A percentile compares a stretch with the other conserved stretches of the same genome.
These are phyloP conservation scores for Podospora anserina DNA, from an alignment of 495 filamentous ascomycete species.

Conservation along the genomic window DNA sequence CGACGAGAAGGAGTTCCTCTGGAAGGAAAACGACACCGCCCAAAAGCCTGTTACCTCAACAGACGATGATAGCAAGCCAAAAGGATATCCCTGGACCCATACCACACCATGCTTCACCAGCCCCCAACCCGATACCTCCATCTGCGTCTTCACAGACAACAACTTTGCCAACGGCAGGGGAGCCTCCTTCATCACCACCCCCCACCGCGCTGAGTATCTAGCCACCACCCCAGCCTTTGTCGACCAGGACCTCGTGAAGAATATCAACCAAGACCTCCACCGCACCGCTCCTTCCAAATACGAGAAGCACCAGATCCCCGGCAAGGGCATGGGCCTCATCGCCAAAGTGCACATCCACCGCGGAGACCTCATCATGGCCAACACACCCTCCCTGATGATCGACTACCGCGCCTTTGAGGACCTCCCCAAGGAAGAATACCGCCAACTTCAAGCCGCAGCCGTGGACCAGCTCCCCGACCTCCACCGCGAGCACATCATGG, in stretches of 20 bases:
- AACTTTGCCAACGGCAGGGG: slow-evolving; percentile 32
- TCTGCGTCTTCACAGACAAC: slow-evolving; percentile 35
- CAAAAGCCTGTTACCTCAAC: slow-evolving; percentile 11
- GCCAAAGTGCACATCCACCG: slow-evolving; percentile 30
- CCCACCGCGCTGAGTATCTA: slow-evolving; percentile 25
- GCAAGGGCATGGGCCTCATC: slow-evolving; percentile 36
- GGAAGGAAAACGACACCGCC: background rate
- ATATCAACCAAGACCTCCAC: slow-evolving; percentile 28
- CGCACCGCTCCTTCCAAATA: slow-evolving; percentile 21
- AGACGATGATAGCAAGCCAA: slow-evolving; percentile 16
- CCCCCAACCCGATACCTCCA: slow-evolving; percentile 12
- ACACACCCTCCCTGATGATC: slow-evolving; percentile 35
- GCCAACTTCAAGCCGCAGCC: slow-evolving; percentile 24
- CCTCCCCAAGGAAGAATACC: slow-evolving; percentile 25
- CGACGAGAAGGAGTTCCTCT: slow-evolving; percentile 1
- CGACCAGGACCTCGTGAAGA: slow-evolving; percentile 20
- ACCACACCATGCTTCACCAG: slow-evolving; percentile 28
- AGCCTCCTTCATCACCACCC: slow-evolving; percentile 34
- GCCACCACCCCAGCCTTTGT: slow-evolving; percentile 26
- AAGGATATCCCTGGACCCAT: slow-evolving; percentile 28
- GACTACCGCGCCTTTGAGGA: slow-evolving; percentile 36
- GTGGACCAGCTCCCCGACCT: slow-evolving; percentile 26
- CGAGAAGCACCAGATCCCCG: slow-evolving; percentile 32
- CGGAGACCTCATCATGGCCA: slow-evolving; percentile 35
- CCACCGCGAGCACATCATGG: slow-evolving; percentile 27